Conservation (phyloP, 805 yeast genomes). For the Yamadazyma laniorum region DNA sequence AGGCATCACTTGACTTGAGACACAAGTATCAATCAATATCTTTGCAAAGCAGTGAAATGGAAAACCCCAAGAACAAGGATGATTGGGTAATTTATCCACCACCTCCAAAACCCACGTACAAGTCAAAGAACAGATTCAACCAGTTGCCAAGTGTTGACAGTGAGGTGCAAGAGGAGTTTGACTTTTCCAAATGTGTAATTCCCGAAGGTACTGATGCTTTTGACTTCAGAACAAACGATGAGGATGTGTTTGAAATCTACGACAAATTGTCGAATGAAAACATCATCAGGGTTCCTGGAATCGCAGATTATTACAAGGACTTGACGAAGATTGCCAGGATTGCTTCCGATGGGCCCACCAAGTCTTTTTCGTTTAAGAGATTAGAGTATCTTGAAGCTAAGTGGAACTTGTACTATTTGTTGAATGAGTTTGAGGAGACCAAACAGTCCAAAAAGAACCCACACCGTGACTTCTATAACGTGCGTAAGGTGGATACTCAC, state of each 20-base stretch:
- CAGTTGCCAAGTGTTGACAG: constrained; percentile 36
- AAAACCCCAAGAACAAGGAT: constrained; percentile 78
- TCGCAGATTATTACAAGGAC: constrained; percentile 83
- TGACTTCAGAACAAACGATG: constrained; percentile 49
- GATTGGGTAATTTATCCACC: constrained; percentile 85
- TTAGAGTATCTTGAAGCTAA: constrained; percentile 93
- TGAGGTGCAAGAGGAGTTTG: constrained; percentile 52
- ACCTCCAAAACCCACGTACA: constrained; percentile 84
- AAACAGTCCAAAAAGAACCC: constrained; percentile 90
- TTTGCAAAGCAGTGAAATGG: constrained; percentile 59
- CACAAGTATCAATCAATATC: constrained; percentile 72
- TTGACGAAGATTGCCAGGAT: constrained; percentile 68
- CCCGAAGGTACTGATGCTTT: constrained; percentile 47
- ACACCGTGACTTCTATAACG: constrained; percentile 95
- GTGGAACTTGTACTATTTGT: constrained; percentile 85
- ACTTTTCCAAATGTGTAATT: constrained; percentile 52
- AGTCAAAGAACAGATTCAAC: constrained; percentile 58
- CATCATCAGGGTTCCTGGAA: constrained; percentile 68
- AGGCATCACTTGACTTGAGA: constrained; percentile 68
- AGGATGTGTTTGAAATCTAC: constrained; percentile 69
- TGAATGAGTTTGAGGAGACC: constrained; percentile 91
- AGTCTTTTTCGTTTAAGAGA: constrained; percentile 92
- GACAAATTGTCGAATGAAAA: constrained; percentile 23
- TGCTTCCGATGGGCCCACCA: constrained; percentile 93
- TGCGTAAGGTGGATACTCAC: constrained; percentile 96